phyloP scores from a whole-genome alignment of 257 asterid species.

The Osmanthus fragrans region DNA sequence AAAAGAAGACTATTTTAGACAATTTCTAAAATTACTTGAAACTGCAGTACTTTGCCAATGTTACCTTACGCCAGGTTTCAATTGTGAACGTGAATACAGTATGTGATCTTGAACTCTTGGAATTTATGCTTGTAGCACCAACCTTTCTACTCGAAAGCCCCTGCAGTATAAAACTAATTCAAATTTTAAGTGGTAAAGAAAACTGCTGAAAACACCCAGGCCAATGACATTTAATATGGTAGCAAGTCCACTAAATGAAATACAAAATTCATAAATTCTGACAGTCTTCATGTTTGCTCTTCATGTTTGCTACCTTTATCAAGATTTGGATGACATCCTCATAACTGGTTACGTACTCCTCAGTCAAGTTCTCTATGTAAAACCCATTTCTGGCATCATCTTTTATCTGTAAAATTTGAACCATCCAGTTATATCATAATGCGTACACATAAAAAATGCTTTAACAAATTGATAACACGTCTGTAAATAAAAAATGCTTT shows the following conservation, averaged over 20 bases:
- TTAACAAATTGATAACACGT: too few species aligned
- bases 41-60: not conserved
- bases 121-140: slow-evolving; percentile 85
- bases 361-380: slow-evolving; percentile 84
- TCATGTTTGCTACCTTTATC: slow-evolving; percentile 59
- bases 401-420: slow-evolving; percentile 57
- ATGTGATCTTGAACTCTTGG: slow-evolving; percentile 98
- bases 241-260: not conserved
- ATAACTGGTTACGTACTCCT: slow-evolving; percentile 80
- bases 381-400: slow-evolving; percentile 81
- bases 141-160: slow-evolving; percentile 85
- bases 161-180: slow-evolving; percentile 38
- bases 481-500: not conserved
- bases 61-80: slow-evolving; percentile 98
- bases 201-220: not conserved
- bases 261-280: not conserved
- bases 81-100: slow-evolving; percentile 76
- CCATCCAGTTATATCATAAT: not conserved
- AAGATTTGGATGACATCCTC: slow-evolving; percentile 84
- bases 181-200: not conserved
- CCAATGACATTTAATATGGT: not conserved
- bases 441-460: not conserved
- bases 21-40: slow-evolving; percentile 1
- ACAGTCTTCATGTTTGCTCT: not conserved
- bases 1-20: not conserved